Percentiles rank a stretch among this genome's conserved stretches.
These are phyloP conservation scores for Oehlia diaphana DNA, from an alignment of 192 early-diverging fungal species.

Conservation along the genomic window DNA sequence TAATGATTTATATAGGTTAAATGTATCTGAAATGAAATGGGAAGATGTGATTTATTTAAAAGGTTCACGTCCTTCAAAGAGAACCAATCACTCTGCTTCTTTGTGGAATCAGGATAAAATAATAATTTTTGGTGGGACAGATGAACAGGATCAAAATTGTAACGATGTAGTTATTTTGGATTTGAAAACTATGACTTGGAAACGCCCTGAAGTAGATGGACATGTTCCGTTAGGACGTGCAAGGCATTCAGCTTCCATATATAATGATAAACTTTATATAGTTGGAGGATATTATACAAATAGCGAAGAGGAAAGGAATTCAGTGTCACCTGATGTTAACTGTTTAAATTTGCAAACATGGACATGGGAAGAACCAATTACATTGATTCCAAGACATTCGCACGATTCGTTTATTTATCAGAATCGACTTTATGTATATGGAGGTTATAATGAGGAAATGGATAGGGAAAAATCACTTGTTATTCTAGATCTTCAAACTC, in stretches of 20 bases:
- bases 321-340: constrained; percentile 36
- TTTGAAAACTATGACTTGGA: constrained; percentile 60
- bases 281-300: constrained; percentile 48
- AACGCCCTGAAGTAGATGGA: constrained; percentile 51
- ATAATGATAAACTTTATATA: constrained; percentile 64
- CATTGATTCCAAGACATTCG: constrained; percentile 52
- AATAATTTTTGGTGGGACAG: constrained; percentile 66
- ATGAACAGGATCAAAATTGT: constrained; percentile 52
- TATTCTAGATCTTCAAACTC: constrained; percentile 54
- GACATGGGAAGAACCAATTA: constrained; percentile 56
- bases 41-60: constrained; percentile 52
- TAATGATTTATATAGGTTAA: constrained; percentile 60
- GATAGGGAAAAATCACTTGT: constrained; percentile 53
- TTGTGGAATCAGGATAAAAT: constrained; percentile 59
- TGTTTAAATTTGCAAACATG: constrained; percentile 56
- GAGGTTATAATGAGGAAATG: constrained; percentile 59
- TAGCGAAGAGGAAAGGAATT: constrained; percentile 21
- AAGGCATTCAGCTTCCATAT: constrained; percentile 62
- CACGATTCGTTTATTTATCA: constrained; percentile 60
- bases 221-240: constrained; percentile 50
- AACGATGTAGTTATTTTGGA: constrained; percentile 64
- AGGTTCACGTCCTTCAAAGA: constrained; percentile 52
- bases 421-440: constrained; percentile 58
- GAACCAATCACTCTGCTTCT: constrained; percentile 62
- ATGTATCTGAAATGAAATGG: constrained; percentile 51